These are phyloP conservation scores for Dendrothele bispora DNA, from an alignment of 768 basidiomycete species.

Conservation along the genomic window DNA sequence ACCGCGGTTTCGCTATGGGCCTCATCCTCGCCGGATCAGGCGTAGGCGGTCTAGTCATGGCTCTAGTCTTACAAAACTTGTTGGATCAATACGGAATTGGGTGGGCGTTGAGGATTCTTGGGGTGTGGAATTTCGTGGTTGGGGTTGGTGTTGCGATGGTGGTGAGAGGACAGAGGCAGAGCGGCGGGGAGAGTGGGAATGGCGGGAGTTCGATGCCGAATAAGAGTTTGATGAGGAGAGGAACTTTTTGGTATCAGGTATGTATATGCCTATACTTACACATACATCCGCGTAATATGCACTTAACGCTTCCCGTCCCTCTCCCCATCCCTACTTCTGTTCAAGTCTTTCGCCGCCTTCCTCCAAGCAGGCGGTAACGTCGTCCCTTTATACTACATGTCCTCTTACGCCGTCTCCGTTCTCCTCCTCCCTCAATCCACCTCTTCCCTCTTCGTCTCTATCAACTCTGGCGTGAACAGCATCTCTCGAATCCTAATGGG, in stretches of 20 bases:
- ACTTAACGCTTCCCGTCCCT: neutral
- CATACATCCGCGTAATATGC: no score
- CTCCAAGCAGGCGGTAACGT: slow-evolving; percentile 45
- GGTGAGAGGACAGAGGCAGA: slow-evolving; percentile 18
- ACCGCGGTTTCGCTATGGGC: slow-evolving; percentile 46
- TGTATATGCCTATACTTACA: no score
- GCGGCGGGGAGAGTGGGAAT: slow-evolving; percentile 19
- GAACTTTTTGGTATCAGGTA: slow-evolving; percentile 43
- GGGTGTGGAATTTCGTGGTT: slow-evolving; percentile 38
- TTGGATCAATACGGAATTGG: slow-evolving; percentile 33
- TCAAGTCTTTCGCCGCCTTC: slow-evolving; percentile 38
- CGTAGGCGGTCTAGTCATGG: slow-evolving; percentile 43
- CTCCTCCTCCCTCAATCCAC: slow-evolving; percentile 35
- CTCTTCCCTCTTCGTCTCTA: slow-evolving; percentile 37
- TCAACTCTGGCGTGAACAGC: slow-evolving; percentile 45
- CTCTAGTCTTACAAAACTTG: slow-evolving; percentile 35
- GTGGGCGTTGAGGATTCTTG: slow-evolving; percentile 39
- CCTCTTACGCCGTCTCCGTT: slow-evolving; percentile 40
- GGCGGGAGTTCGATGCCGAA: slow-evolving; percentile 27
- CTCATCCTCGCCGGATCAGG: slow-evolving; percentile 41
- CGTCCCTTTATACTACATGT: slow-evolving; percentile 43
- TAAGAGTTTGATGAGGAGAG: slow-evolving; percentile 35
- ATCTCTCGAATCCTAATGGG: slow-evolving; percentile 40
- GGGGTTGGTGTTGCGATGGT: slow-evolving; percentile 37
- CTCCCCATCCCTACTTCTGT: neutral